A percentile compares a stretch with the other conserved stretches of the same genome.
Evolutionary conservation across 1,139 yeast species (phyloP).

Genomic region (Yamadazyma buinensis): DNA sequence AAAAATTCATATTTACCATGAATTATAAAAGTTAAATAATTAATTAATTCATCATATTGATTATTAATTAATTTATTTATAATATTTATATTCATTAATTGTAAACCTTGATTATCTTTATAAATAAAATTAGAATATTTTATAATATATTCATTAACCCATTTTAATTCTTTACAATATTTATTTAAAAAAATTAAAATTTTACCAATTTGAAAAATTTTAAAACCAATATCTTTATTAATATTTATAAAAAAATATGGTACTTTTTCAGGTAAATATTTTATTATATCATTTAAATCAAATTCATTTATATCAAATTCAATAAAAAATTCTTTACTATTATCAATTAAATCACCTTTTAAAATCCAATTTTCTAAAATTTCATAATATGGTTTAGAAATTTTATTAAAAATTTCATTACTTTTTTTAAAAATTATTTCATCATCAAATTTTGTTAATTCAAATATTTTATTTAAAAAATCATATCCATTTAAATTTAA

Average conservation of each 20-base stretch:
- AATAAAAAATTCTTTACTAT: slow-evolving; percentile 71
- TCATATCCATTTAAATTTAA: slow-evolving; percentile 49
- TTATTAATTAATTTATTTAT: slow-evolving; percentile 34
- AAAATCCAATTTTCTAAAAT: slow-evolving; percentile 65
- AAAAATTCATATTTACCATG: slow-evolving; percentile 46
- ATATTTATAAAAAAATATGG: slow-evolving; percentile 55
- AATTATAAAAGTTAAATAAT: slow-evolving; percentile 49
- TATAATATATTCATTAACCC: slow-evolving; percentile 37
- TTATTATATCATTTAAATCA: slow-evolving; percentile 35
- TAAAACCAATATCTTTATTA: slow-evolving; percentile 39
- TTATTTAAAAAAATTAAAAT: slow-evolving; percentile 64
- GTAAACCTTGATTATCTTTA: slow-evolving; percentile 26
- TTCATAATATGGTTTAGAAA: slow-evolving; percentile 60
- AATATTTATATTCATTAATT: slow-evolving; percentile 26
- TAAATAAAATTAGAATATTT: slow-evolving; percentile 32
- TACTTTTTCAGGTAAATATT: slow-evolving; percentile 35
- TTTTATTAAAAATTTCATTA: slow-evolving; percentile 39
- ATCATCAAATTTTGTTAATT: slow-evolving; percentile 64
- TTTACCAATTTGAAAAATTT: slow-evolving; percentile 74
- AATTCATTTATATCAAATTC: slow-evolving; percentile 26
- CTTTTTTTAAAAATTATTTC: slow-evolving; percentile 42
- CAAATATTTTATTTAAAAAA: slow-evolving; percentile 51
- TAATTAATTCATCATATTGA: slow-evolving; percentile 57
- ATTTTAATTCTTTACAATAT: slow-evolving; percentile 49
- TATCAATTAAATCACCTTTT: slow-evolving; percentile 57